Evolutionary conservation across 768 basidiomycete genomes (phyloP).

Genomic region (Tulasnella sp.): DNA sequence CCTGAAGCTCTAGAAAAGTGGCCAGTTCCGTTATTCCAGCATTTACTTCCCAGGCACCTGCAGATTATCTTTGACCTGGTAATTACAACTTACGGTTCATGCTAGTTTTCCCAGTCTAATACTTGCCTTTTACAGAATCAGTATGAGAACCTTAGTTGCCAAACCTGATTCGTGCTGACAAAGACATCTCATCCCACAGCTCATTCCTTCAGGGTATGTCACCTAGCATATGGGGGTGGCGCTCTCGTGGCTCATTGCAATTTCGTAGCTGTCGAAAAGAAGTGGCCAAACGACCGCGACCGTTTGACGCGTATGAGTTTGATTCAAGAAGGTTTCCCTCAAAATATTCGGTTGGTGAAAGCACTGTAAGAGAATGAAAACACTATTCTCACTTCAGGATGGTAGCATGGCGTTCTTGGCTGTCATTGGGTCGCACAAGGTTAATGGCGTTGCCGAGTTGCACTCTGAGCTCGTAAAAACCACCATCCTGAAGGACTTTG

Average conservation of each 20-base stretch:
- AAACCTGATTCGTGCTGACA: too few species aligned
- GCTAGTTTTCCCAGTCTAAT: background rate
- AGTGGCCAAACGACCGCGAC: constrained; percentile 84
- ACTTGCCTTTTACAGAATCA: constrained; percentile 25
- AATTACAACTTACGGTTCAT: background rate
- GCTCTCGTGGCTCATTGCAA: background rate
- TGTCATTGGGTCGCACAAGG: constrained; percentile 54
- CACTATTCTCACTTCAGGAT: background rate
- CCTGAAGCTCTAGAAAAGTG: constrained; percentile 71
- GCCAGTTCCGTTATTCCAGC: constrained; percentile 81
- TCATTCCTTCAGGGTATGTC: constrained; percentile 64
- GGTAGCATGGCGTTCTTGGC: constrained; percentile 84
- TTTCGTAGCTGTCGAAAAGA: constrained; percentile 70
- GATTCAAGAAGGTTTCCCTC: constrained; percentile 52
- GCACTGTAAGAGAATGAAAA: too few species aligned
- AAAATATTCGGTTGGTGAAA: constrained; percentile 41
- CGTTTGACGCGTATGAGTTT: constrained; percentile 81
- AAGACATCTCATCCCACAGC: background rate
- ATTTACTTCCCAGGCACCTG: constrained; percentile 83
- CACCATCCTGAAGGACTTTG: constrained; percentile 57
- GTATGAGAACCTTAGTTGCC: constrained; percentile 41
- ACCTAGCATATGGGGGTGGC: too few species aligned
- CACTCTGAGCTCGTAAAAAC: constrained; percentile 79
- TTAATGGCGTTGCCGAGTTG: constrained; percentile 96
- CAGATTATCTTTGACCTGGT: constrained; percentile 85